Evolutionary conservation across 768 basidiomycete species (phyloP).

Genomic region (Termitomyces sp.): DNA sequence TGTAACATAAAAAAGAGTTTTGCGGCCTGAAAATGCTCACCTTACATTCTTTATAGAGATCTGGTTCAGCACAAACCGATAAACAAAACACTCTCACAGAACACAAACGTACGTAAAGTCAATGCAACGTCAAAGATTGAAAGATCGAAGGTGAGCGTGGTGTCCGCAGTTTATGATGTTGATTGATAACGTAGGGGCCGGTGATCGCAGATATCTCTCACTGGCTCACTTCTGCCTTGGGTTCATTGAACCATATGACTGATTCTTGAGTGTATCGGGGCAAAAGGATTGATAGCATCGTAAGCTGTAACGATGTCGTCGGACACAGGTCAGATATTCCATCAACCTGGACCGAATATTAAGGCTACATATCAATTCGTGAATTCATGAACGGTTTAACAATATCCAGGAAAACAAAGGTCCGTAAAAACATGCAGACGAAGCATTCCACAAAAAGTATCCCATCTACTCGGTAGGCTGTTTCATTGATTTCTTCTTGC

Average conservation of each 20-base stretch:
- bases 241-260: too few species aligned
- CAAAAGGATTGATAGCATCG: too few species aligned
- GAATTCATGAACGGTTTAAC: conserved; percentile 7
- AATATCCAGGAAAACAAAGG: neutral
- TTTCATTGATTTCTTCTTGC: conserved; percentile 14
- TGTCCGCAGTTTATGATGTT: too few species aligned
- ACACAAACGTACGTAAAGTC: neutral
- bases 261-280: too few species aligned
- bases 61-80: neutral
- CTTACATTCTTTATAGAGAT: neutral
- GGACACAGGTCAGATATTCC: neutral
- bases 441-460: neutral
- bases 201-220: too few species aligned
- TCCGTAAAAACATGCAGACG: conserved; percentile 1
- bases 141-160: neutral
- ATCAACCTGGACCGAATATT: neutral
- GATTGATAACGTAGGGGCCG: too few species aligned
- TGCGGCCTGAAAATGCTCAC: neutral
- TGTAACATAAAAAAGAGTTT: neutral
- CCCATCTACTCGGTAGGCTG: conserved; percentile 9
- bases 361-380: conserved; percentile 7
- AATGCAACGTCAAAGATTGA: neutral
- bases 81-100: too few species aligned
- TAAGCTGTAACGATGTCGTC: neutral
- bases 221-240: too few species aligned